Evolutionary conservation across 83 land plant species (phyloP).

Genomic region (Picea abies): DNA sequence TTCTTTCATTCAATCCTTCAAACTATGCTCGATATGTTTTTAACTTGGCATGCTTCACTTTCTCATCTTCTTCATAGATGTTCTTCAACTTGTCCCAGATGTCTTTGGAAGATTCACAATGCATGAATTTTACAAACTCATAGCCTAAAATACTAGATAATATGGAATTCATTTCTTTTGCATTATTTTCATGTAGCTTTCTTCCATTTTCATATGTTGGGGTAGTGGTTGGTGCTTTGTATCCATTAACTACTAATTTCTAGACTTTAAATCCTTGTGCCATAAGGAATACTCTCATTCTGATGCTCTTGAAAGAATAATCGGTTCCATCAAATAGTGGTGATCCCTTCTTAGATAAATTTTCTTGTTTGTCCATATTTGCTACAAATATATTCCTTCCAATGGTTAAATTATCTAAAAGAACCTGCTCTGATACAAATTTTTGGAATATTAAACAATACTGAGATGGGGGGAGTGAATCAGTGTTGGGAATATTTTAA

Average conservation of each 20-base stretch:
- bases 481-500: too few species aligned
- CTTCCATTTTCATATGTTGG: not conserved
- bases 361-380: not conserved
- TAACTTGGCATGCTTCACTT: too few species aligned
- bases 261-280: not conserved
- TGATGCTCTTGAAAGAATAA: not conserved
- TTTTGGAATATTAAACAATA: too few species aligned
- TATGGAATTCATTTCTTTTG: not conserved
- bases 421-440: too few species aligned
- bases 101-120: not conserved
- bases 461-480: too few species aligned
- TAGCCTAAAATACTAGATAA: not conserved
- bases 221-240: not conserved
- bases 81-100: not conserved
- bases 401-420: too few species aligned
- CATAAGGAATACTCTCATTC: not conserved
- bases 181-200: not conserved
- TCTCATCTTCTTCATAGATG: conserved; percentile 1
- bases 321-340: not conserved
- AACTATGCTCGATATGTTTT: too few species aligned
- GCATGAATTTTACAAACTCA: not conserved
- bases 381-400: not conserved
- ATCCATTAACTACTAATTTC: not conserved
- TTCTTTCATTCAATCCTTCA: too few species aligned
- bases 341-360: not conserved